phyloP scores from a whole-genome alignment of 768 basidiomycete species.

The Tylopilus cervinicoccineus region DNA sequence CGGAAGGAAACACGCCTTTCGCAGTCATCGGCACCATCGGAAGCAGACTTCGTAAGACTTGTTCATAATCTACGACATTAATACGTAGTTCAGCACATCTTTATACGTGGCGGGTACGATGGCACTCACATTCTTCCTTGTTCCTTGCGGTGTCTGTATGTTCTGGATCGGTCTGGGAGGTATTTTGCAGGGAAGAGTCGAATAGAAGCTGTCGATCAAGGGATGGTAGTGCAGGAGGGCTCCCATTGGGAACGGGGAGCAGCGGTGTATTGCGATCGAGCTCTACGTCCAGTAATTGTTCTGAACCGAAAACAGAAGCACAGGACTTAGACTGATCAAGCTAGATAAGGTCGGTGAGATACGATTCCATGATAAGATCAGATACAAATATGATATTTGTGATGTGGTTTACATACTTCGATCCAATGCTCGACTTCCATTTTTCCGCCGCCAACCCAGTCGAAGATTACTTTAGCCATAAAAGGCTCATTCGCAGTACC shows the following conservation, averaged over 20 bases:
- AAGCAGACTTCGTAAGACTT: constrained; percentile 33
- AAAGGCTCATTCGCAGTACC: constrained; percentile 44
- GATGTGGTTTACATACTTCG: constrained; percentile 33
- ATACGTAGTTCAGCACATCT: not conserved
- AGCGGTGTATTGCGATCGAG: constrained; percentile 41
- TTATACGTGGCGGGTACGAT: not conserved
- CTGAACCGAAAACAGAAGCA: constrained; percentile 40
- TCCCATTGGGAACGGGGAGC: constrained; percentile 26
- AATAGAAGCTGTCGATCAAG: constrained; percentile 22
- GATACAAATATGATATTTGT: not conserved
- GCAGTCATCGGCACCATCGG: constrained; percentile 42
- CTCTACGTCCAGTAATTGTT: constrained; percentile 49
- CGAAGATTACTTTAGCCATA: constrained; percentile 38
- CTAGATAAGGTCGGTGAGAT: constrained; percentile 22
- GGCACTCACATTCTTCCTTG: constrained; percentile 20
- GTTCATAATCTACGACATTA: constrained; percentile 29
- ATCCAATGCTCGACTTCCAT: constrained; percentile 51
- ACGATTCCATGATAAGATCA: not conserved
- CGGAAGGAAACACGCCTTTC: constrained; percentile 31
- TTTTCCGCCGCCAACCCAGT: constrained; percentile 41
- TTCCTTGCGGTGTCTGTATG: not conserved
- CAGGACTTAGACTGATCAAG: constrained; percentile 39
- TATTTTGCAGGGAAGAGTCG: not conserved
- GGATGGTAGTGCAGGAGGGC: constrained; percentile 22
- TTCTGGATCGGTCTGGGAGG: not conserved